Evolutionary conservation across 805 yeast genomes (phyloP).

Genomic region (Hanseniaspora guilliermondii): DNA sequence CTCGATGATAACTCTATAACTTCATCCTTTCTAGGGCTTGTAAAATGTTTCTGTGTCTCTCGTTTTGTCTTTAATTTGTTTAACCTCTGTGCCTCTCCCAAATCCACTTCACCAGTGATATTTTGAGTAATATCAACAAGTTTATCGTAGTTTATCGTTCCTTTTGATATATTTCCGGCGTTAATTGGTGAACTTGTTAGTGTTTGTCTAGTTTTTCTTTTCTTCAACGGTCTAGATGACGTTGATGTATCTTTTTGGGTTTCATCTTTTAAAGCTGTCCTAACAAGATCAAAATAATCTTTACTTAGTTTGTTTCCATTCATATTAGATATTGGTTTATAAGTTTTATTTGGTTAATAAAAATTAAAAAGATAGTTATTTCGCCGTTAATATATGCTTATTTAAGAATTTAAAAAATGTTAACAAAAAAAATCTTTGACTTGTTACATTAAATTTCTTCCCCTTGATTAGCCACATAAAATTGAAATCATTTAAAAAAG

Average conservation of each 20-base stretch:
- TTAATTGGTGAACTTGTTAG: background rate
- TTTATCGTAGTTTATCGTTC: background rate
- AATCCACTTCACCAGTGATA: slow-evolving; percentile 1
- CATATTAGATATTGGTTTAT: background rate
- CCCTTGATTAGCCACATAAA: background rate
- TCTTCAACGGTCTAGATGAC: slow-evolving; percentile 1
- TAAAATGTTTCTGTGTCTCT: background rate
- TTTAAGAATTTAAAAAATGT: background rate
- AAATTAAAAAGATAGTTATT: background rate
- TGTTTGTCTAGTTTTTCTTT: background rate
- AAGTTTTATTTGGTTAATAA: background rate
- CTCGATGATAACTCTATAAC: background rate
- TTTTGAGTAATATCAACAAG: slow-evolving; percentile 5
- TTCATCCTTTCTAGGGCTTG: background rate
- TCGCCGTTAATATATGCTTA: background rate
- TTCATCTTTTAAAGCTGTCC: slow-evolving; percentile 5
- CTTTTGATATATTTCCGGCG: background rate
- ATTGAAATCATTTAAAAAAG: no score
- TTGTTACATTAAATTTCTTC: background rate
- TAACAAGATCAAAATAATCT: slow-evolving; percentile 12
- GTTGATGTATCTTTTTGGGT: background rate
- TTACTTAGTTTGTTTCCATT: slow-evolving; percentile 1
- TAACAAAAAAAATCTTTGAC: background rate
- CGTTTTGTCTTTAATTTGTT: background rate
- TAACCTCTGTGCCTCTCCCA: background rate